Percentiles rank a stretch among this genome's conserved stretches.
Conservation (phyloP, 2,329 filamentous ascomycete species). For the Pseudogymnoascus sp. region DNA sequence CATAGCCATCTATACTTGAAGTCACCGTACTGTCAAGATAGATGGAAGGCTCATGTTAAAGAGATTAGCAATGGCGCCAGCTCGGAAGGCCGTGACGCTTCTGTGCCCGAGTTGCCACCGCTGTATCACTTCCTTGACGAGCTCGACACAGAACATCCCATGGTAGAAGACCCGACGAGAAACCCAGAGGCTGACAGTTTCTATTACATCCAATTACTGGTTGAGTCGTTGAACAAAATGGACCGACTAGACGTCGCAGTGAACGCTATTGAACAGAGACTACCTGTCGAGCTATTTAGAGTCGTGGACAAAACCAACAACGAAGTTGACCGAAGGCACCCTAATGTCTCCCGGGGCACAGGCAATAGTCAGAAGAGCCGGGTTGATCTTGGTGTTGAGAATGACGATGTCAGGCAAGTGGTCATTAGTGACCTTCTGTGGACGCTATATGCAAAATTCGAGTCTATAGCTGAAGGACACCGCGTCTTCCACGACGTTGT, state of each 20-base stretch:
- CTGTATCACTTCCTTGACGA: conserved; percentile 54
- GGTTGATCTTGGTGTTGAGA: conserved; percentile 57
- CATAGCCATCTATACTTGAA: conserved; percentile 97
- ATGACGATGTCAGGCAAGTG: conserved; percentile 70
- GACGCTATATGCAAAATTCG: conserved; percentile 92
- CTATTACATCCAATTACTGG: conserved; percentile 77
- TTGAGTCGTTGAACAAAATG: conserved; percentile 86
- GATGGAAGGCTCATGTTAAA: conserved; percentile 79
- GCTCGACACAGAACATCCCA: conserved; percentile 51
- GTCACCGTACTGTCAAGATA: conserved; percentile 91
- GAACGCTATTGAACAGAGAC: conserved; percentile 81
- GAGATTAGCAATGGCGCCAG: conserved; percentile 44
- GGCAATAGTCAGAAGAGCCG: conserved; percentile 45
- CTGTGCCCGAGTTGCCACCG: conserved; percentile 36
- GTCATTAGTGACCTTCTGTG: conserved; percentile 87
- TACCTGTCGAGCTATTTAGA: conserved; percentile 87
- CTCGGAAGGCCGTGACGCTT: conserved; percentile 36
- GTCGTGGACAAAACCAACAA: conserved; percentile 93
- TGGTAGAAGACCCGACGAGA: conserved; percentile 80
- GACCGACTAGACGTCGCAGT: conserved; percentile 78
- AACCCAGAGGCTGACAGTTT: conserved; percentile 96
- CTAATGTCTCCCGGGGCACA: conserved; percentile 61
- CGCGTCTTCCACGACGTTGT: conserved; percentile 90
- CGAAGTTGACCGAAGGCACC: conserved; percentile 87
- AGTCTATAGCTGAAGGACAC: conserved; percentile 92